A percentile compares a stretch with the other conserved stretches of the same genome.
These are phyloP conservation scores for Magnolia sinica DNA, from an alignment of 164 flowering plant genomes.

Conservation along the genomic window DNA sequence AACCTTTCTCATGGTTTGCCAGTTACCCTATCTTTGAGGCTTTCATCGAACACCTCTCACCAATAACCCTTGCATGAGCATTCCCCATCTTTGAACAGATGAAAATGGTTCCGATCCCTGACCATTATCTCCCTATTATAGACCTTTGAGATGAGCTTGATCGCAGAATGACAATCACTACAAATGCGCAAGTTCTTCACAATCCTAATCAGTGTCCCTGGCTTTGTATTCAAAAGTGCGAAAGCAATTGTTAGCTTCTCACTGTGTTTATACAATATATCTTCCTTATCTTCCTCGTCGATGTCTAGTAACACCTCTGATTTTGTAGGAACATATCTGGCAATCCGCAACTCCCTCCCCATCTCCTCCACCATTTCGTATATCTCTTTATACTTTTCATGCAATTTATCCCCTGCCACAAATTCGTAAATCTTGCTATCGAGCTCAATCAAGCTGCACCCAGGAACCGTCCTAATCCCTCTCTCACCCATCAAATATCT, in stretches of 20 bases:
- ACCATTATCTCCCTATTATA: constrained; percentile 17
- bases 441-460: constrained; percentile 19
- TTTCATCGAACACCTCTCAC: neutral
- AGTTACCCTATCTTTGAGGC: neutral
- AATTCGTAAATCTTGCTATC: constrained; percentile 15
- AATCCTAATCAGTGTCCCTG: constrained; percentile 14
- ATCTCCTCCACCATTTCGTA: constrained; percentile 20
- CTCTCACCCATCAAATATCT: constrained; percentile 12
- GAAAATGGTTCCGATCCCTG: constrained; percentile 18
- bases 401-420: constrained; percentile 16
- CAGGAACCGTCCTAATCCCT: constrained; percentile 18
- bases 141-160: constrained; percentile 13
- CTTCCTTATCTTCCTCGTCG: constrained; percentile 22
- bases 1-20: neutral
- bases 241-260: constrained; percentile 21
- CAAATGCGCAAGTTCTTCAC: constrained; percentile 22
- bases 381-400: constrained; percentile 13
- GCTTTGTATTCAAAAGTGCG: constrained; percentile 14
- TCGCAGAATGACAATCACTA: constrained; percentile 19
- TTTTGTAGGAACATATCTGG: constrained; percentile 13
- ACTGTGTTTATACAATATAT: constrained; percentile 15
- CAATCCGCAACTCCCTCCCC: constrained; percentile 11
- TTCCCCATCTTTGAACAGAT: constrained; percentile 11
- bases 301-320: constrained; percentile 20
- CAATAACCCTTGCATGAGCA: constrained; percentile 18